A percentile compares a stretch with the other conserved stretches of the same genome.
phyloP scores from a whole-genome alignment of 139 green algal genomes.

The Chlorella sp. region DNA sequence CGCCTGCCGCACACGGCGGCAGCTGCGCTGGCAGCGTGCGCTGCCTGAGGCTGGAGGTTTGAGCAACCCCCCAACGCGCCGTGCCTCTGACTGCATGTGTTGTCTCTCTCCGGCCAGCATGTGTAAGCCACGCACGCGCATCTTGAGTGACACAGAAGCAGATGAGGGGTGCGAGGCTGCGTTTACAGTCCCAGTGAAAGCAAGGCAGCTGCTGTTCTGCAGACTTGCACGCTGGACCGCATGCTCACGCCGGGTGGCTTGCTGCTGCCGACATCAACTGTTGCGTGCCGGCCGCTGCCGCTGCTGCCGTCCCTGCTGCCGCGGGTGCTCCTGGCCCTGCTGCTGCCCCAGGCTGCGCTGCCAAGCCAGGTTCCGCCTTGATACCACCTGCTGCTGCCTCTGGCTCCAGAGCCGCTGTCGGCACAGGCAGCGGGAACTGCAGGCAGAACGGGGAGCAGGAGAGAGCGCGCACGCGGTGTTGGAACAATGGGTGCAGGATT shows the following conservation, averaged over 20 bases:
- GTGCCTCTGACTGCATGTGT: not conserved
- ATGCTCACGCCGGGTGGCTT: not conserved
- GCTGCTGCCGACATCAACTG: slow-evolving; percentile 2
- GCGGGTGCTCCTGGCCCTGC: not conserved
- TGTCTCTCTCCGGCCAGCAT: not conserved
- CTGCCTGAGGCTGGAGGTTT: not conserved
- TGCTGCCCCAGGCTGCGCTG: not conserved
- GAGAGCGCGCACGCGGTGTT: too few species aligned
- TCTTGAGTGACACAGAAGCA: not conserved
- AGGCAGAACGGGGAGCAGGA: too few species aligned
- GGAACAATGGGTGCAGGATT: too few species aligned
- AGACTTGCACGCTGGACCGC: too few species aligned
- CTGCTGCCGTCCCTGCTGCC: not conserved
- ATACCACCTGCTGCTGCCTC: not conserved
- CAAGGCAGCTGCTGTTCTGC: too few species aligned
- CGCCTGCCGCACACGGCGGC: too few species aligned
- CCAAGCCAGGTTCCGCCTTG: not conserved
- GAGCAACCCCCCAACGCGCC: not conserved
- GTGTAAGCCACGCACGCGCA: not conserved
- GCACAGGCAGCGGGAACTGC: slow-evolving; percentile 22
- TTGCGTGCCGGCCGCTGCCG: not conserved
- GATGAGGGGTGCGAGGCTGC: too few species aligned
- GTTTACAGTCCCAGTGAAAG: too few species aligned
- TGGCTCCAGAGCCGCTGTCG: not conserved
- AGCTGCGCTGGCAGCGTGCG: too few species aligned